phyloP scores from a whole-genome alignment of 352 stramenopile species.

The Thraustotheca clavata region DNA sequence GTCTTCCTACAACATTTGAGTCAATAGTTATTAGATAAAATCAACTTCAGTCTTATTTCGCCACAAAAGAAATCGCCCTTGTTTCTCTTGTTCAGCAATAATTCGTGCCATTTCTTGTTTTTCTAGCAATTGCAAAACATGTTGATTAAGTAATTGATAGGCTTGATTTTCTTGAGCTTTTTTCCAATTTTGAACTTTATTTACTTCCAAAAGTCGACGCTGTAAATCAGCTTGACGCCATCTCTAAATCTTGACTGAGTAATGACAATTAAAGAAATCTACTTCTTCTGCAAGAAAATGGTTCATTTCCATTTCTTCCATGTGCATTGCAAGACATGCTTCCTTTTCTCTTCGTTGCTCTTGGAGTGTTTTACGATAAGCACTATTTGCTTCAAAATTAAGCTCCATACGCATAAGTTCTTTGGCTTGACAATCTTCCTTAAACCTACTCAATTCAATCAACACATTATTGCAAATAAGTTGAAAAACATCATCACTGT shows the following conservation, averaged over 20 bases:
- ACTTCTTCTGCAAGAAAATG: conserved; percentile 32
- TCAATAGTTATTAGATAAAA: conserved; percentile 26
- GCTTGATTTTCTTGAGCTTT: not conserved
- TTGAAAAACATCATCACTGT: conserved; percentile 29
- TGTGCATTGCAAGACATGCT: conserved; percentile 40
- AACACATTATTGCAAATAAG: not conserved
- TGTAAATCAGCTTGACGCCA: conserved; percentile 6
- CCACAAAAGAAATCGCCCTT: not conserved
- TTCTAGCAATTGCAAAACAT: not conserved
- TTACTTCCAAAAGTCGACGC: conserved; percentile 8
- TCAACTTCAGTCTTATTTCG: not conserved
- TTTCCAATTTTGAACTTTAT: conserved; percentile 3
- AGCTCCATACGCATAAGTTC: conserved; percentile 37
- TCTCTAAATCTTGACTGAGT: not conserved
- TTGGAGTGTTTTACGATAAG: conserved; percentile 29
- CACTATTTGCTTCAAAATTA: conserved; percentile 29
- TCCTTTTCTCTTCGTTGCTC: conserved; percentile 31
- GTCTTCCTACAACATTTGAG: conserved; percentile 26
- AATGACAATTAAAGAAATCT: not conserved
- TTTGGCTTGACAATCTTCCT: conserved; percentile 36
- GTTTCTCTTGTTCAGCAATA: conserved; percentile 27
- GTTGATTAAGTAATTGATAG: not conserved
- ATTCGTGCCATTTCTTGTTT: conserved; percentile 28
- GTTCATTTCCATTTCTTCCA: conserved; percentile 47
- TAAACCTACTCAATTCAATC: not conserved